These are phyloP conservation scores for Coleophoma cylindrospora DNA, from an alignment of 2,329 filamentous ascomycete genomes.

Conservation along the genomic window DNA sequence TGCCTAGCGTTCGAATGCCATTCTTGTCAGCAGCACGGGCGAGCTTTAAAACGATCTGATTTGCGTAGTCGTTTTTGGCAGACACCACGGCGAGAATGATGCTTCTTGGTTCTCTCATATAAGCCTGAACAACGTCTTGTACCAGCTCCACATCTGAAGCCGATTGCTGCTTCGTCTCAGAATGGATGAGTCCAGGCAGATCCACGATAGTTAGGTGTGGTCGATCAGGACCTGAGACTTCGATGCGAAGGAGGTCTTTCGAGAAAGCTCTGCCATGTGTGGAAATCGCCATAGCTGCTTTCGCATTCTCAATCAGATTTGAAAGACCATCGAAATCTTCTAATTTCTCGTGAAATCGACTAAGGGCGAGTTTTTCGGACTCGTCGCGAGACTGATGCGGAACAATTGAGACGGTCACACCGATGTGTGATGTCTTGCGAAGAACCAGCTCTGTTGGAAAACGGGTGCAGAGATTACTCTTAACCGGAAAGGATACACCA, in stretches of 20 bases:
- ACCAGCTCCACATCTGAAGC: conserved; percentile 39
- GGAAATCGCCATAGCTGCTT: conserved; percentile 9
- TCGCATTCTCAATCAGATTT: conserved; percentile 15
- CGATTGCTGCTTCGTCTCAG: conserved; percentile 40
- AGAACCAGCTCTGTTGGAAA: conserved; percentile 38
- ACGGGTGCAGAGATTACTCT: conserved; percentile 33
- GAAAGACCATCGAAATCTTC: conserved; percentile 13
- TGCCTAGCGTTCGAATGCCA: conserved; percentile 34
- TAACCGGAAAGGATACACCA: conserved; percentile 32
- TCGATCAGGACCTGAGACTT: conserved; percentile 23
- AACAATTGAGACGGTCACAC: conserved; percentile 13
- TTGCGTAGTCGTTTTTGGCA: conserved; percentile 54
- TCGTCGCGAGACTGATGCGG: conserved; percentile 9
- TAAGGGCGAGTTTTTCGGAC: conserved; percentile 9
- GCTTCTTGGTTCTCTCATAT: conserved; percentile 50
- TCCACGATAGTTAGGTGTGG: conserved; percentile 54
- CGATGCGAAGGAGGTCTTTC: conserved; percentile 13
- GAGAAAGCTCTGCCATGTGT: conserved; percentile 22
- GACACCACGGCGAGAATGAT: conserved; percentile 52
- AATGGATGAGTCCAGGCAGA: conserved; percentile 50
- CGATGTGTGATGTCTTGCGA: conserved; percentile 10
- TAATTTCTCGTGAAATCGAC: conserved; percentile 12
- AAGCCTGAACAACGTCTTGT: conserved; percentile 39
- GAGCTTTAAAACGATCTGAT: conserved; percentile 50
- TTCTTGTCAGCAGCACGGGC: conserved; percentile 34